Evolutionary conservation across 352 stramenopile species (phyloP).

Genomic region (Pythium chondricola): DNA sequence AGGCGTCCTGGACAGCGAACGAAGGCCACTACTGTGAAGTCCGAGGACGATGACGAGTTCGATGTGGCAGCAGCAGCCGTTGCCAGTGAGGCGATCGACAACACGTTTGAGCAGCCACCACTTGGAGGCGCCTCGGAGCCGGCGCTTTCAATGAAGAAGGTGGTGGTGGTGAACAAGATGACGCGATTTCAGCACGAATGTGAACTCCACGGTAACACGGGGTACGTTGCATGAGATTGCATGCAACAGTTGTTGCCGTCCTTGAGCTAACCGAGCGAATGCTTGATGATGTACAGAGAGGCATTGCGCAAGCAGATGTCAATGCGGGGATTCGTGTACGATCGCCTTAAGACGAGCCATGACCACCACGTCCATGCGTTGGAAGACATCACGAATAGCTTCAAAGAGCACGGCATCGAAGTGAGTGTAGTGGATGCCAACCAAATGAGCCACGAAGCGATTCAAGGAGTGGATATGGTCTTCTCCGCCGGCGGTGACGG

Average conservation of each 20-base stretch:
- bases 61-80: background rate
- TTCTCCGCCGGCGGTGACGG: slow-evolving; percentile 82
- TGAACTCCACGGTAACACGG: slow-evolving; percentile 72
- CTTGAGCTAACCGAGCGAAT: slow-evolving; percentile 6
- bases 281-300: slow-evolving; percentile 48
- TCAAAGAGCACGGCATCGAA: slow-evolving; percentile 62
- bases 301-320: slow-evolving; percentile 87
- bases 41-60: slow-evolving; percentile 12
- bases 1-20: slow-evolving; percentile 18
- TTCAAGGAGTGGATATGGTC: slow-evolving; percentile 79
- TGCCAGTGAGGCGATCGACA: background rate
- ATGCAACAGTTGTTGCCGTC: background rate
- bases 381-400: slow-evolving; percentile 77
- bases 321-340: slow-evolving; percentile 85
- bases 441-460: slow-evolving; percentile 69
- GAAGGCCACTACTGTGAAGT: background rate
- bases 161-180: slow-evolving; percentile 85
- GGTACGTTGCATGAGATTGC: slow-evolving; percentile 28
- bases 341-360: slow-evolving; percentile 79
- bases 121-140: slow-evolving; percentile 39
- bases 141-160: slow-evolving; percentile 64
- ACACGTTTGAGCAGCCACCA: slow-evolving; percentile 21
- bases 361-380: slow-evolving; percentile 82
- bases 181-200: slow-evolving; percentile 84
- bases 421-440: slow-evolving; percentile 74